phyloP scores from a whole-genome alignment of 2,329 filamentous ascomycete species.

The Didymellaceae sp. region DNA sequence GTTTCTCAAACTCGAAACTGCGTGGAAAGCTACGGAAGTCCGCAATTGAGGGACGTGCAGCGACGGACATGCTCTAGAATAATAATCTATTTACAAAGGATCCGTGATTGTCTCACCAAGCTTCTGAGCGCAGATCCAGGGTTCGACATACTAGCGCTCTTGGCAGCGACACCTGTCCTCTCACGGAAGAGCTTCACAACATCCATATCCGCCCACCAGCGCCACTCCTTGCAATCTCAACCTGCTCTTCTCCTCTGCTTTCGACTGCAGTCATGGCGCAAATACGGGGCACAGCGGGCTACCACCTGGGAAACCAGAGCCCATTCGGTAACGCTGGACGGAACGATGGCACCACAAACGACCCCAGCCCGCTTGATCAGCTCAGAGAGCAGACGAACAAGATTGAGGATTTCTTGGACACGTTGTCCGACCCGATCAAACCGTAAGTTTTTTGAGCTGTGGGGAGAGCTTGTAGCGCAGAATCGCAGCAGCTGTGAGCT shows the following conservation, averaged over 20 bases:
- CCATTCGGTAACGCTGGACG: conserved; percentile 70
- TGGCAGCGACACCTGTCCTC: conserved; percentile 28
- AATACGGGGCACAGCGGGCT: conserved; percentile 72
- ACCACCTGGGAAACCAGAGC: conserved; percentile 79
- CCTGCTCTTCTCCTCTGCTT: conserved; percentile 24
- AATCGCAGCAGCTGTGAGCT: conserved; percentile 2
- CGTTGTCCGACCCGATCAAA: conserved; percentile 86
- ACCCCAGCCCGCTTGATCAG: conserved; percentile 81
- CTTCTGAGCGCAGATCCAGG: conserved; percentile 29
- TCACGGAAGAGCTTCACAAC: conserved; percentile 36
- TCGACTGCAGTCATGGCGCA: conserved; percentile 58
- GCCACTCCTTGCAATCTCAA: conserved; percentile 27
- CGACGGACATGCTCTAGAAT: conserved; percentile 14
- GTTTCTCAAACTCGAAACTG: conserved; percentile 10
- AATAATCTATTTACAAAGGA: conserved; percentile 13
- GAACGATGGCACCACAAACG: conserved; percentile 64
- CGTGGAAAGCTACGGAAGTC: conserved; percentile 2
- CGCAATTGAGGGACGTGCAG: conserved; percentile 13
- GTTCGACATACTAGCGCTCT: conserved; percentile 19
- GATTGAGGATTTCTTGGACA: conserved; percentile 93
- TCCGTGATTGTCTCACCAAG: conserved; percentile 14
- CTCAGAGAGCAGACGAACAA: conserved; percentile 97
- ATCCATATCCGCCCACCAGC: conserved; percentile 33
- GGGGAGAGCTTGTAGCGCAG: conserved; percentile 6
- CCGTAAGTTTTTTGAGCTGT: conserved; percentile 68